phyloP scores from a whole-genome alignment of 2,329 filamentous ascomycete genomes.

The Rutstroemia sydowiana region DNA sequence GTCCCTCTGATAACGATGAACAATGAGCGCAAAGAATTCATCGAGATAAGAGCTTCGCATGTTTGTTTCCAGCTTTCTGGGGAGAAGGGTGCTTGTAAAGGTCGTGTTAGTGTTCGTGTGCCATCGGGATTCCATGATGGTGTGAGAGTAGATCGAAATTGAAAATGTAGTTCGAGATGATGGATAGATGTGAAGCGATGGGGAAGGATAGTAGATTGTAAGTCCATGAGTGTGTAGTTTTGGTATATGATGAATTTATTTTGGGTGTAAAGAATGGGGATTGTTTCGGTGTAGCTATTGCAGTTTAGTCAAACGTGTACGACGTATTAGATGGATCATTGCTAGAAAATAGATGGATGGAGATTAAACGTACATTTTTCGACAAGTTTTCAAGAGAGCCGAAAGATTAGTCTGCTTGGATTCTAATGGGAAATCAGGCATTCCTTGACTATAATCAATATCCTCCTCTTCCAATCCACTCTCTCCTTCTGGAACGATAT shows the following conservation, averaged over 20 bases:
- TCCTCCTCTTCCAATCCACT: background rate
- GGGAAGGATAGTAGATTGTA: background rate
- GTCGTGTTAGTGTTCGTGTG: too few relatives aligned
- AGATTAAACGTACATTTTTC: background rate
- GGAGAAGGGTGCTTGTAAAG: background rate
- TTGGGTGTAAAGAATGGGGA: background rate
- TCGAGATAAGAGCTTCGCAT: background rate
- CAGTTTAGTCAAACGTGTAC: background rate
- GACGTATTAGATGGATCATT: too few relatives aligned
- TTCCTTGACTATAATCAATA: background rate
- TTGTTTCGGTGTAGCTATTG: background rate
- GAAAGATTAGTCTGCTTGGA: background rate
- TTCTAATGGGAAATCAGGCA: background rate
- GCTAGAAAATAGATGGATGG: background rate
- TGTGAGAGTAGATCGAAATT: too few relatives aligned
- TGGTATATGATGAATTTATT: background rate
- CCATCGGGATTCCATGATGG: too few relatives aligned
- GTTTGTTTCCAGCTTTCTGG: background rate
- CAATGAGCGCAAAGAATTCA: background rate
- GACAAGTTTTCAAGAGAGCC: background rate
- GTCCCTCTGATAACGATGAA: background rate
- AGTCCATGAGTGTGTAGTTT: background rate
- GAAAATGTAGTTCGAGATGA: background rate
- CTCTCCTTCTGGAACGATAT: background rate
- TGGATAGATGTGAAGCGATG: background rate